A percentile compares a stretch with the other conserved stretches of the same genome.
Conservation (phyloP, 371 early-diverging fungal species). For the Mortierella sp. region DNA sequence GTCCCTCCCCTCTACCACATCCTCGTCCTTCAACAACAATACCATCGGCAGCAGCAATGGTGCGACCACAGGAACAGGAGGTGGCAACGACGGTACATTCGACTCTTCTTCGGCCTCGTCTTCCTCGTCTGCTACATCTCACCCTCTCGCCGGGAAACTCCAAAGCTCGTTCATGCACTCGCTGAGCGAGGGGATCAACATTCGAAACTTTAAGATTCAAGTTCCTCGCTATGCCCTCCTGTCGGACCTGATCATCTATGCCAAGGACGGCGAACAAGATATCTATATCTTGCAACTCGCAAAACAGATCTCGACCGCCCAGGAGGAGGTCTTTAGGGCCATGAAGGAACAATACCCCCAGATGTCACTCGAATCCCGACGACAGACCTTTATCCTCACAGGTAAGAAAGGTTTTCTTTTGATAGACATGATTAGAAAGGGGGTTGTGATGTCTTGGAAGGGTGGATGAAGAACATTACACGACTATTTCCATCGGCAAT, state of each 20-base stretch:
- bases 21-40: constrained; percentile 15
- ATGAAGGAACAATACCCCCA: constrained; percentile 40
- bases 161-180: constrained; percentile 35
- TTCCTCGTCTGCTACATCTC: neutral
- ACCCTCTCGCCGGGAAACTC: neutral
- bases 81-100: neutral
- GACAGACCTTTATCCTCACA: constrained; percentile 64
- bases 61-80: constrained; percentile 7
- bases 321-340: constrained; percentile 50
- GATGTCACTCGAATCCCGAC: constrained; percentile 42
- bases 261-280: constrained; percentile 50
- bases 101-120: neutral
- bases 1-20: constrained; percentile 41
- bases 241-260: constrained; percentile 70
- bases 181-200: constrained; percentile 64
- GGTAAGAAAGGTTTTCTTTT: constrained; percentile 53
- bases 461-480: neutral
- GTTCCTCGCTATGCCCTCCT: constrained; percentile 67
- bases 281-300: constrained; percentile 59
- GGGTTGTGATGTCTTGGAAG: neutral
- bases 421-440: neutral
- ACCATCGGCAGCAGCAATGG: neutral
- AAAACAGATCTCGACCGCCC: constrained; percentile 61
- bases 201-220: constrained; percentile 75
- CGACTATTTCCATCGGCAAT: neutral